Evolutionary conservation across 768 basidiomycete species (phyloP).

Genomic region (Kwoniella sp.): DNA sequence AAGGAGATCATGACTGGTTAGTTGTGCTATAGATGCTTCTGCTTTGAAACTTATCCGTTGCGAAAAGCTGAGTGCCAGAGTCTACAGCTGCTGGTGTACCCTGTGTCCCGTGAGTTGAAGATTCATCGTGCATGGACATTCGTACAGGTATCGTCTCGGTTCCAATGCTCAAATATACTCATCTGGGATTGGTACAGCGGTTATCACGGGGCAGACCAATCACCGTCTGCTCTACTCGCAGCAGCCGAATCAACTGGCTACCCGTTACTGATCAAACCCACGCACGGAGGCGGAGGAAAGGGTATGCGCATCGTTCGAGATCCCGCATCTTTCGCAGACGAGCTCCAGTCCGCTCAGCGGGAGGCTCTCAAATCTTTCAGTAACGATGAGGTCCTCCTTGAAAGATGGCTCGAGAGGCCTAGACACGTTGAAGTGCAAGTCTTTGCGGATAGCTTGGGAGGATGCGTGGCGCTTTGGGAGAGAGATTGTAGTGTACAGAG

Average conservation of each 20-base stretch:
- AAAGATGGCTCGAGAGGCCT: slow-evolving; percentile 83
- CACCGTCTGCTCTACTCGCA: slow-evolving; percentile 67
- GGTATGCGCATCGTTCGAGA: slow-evolving; percentile 83
- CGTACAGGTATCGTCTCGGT: no score
- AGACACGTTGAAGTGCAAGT: slow-evolving; percentile 94
- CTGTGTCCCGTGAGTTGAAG: slow-evolving; percentile 69
- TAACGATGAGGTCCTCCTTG: slow-evolving; percentile 80
- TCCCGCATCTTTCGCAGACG: slow-evolving; percentile 72
- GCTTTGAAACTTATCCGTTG: background rate
- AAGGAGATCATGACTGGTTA: slow-evolving; percentile 89
- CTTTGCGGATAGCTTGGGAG: slow-evolving; percentile 80
- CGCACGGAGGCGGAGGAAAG: slow-evolving; percentile 92
- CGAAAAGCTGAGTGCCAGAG: slow-evolving; percentile 20
- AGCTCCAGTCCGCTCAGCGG: slow-evolving; percentile 80
- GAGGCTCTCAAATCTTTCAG: slow-evolving; percentile 87
- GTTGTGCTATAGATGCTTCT: slow-evolving; percentile 24
- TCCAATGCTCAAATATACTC: no score
- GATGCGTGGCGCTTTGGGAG: slow-evolving; percentile 91
- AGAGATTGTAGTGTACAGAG: slow-evolving; percentile 89
- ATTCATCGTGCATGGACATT: background rate
- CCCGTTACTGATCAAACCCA: slow-evolving; percentile 93
- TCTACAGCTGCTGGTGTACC: slow-evolving; percentile 77
- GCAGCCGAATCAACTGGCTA: slow-evolving; percentile 78
- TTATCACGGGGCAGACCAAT: slow-evolving; percentile 83
- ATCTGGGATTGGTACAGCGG: no score